Base-by-base conservation (phyloP, 345 rosid species). In the Turnera subulata region DNA sequence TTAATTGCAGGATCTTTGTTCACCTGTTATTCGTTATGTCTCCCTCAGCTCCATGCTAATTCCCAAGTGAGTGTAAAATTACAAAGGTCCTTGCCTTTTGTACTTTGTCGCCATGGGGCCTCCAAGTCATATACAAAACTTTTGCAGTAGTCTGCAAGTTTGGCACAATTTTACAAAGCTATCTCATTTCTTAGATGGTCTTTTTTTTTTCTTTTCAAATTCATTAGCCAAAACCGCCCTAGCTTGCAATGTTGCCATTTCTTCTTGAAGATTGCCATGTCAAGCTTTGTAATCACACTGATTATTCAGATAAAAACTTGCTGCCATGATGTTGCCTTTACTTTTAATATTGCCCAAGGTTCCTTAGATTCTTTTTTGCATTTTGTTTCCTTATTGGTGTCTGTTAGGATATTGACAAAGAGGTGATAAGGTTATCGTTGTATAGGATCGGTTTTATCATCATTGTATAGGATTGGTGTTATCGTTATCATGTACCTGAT, bases 271-370 rank as follows among this genome's bases (percentile, higher is more conserved):
- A 71, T 67, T 67, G 80, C 82, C 29, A 76, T 73, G 45, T 71
- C 81, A 62, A 67, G 63, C 55, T 79, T 76, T 65, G 65, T 37
- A 70, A 71, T 61, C 73, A 75, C 24, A 59, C 60, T 65, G 83
- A 76, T 39, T 69, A 59, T 66, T 63, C 63, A 17, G 71, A n/a
- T n/a, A 71, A 72, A 82, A 85, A 77, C 64, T 89, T 43, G 80
- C 96, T 66, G 66, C 97, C 46, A 71, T 83, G 66, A 72, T 89
- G 63, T 77, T 93, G 61, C 95, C 96, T 3, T 73, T 86, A 45
- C 91, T 93, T 40, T 74, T 89, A 51, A 55, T 85, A 64, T 73
- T 65, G 26, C 86, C 94, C 8, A 76, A 87, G 99, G 99, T 89
- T 46, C 19, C 20, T 46, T 54, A 59, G 32, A 61, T 42, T 16